Conservation (phyloP, 139 green algal species). For the Pleodorina starrii region DNA sequence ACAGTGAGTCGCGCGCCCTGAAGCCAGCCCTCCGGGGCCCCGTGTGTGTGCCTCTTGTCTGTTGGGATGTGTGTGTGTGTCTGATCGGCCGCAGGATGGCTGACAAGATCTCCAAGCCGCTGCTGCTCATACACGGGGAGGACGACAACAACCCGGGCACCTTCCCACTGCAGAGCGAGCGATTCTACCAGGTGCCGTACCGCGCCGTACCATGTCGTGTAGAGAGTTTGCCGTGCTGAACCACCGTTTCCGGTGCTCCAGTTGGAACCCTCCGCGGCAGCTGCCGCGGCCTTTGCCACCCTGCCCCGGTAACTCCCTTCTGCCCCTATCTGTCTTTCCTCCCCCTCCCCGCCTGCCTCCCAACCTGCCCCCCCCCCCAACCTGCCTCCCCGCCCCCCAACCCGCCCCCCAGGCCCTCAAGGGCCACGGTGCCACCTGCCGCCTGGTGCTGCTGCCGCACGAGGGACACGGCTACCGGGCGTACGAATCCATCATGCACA, state of each 20-base stretch:
- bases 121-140: slow-evolving; percentile 97
- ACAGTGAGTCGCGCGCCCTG: no score
- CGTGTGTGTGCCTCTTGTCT: no score
- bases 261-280: no score
- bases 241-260: no score
- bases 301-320: no score
- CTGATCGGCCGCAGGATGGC: slow-evolving; percentile 84
- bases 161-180: slow-evolving; percentile 90
- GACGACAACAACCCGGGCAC: slow-evolving; percentile 98
- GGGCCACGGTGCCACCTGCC: slow-evolving; percentile 84
- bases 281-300: no score
- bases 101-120: slow-evolving; percentile 93
- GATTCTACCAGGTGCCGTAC: slow-evolving; percentile 83
- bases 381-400: not conserved
- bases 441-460: slow-evolving; percentile 95
- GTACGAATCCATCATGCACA: slow-evolving; percentile 85
- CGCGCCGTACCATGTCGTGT: no score
- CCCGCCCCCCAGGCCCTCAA: slow-evolving; percentile 75
- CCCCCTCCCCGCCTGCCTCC: no score
- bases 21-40: no score
- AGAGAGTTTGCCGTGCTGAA: no score
- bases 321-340: no score
- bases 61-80: no score
- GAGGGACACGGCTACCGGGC: slow-evolving; percentile 93
- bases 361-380: not conserved